Percentiles rank a stretch among this genome's conserved stretches.
phyloP scores from a whole-genome alignment of 805 yeast genomes.

The Teunomyces kruisii region DNA sequence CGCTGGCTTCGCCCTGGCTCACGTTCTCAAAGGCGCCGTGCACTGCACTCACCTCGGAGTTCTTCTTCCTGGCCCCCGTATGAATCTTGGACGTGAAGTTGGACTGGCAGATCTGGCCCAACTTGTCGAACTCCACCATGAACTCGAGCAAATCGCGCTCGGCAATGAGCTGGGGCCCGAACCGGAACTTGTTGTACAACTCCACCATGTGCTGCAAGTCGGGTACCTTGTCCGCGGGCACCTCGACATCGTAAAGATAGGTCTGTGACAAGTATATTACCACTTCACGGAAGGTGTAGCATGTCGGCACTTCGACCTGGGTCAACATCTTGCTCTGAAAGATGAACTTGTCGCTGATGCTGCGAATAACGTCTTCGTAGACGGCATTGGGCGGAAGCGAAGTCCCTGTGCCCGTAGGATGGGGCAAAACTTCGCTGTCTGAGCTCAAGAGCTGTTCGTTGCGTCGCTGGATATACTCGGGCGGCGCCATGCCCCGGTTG shows the following conservation, averaged over 20 bases:
- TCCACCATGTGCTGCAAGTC: constrained; percentile 29
- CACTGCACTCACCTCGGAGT: neutral
- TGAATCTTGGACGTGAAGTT: neutral
- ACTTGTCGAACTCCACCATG: constrained; percentile 36
- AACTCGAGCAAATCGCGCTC: constrained; percentile 61
- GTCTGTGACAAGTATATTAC: constrained; percentile 29
- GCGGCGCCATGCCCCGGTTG: constrained; percentile 43
- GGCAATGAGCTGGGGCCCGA: constrained; percentile 59
- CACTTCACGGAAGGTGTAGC: constrained; percentile 43
- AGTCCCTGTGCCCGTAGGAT: constrained; percentile 17
- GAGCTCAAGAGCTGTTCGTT: constrained; percentile 16
- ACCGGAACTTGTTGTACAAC: constrained; percentile 67
- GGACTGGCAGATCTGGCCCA: constrained; percentile 10
- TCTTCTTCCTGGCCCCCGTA: neutral
- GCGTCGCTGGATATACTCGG: constrained; percentile 36
- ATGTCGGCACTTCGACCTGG: constrained; percentile 16
- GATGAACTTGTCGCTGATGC: constrained; percentile 58
- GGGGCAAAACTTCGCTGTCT: constrained; percentile 15
- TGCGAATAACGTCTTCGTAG: constrained; percentile 58
- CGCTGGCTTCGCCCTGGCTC: neutral
- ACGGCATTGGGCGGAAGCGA: constrained; percentile 28
- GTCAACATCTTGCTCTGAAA: constrained; percentile 43
- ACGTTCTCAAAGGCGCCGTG: neutral
- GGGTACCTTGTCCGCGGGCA: constrained; percentile 6
- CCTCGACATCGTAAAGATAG: constrained; percentile 1